phyloP scores from a whole-genome alignment of 306 rosid species.

The Dalbergia cochinchinensis region DNA sequence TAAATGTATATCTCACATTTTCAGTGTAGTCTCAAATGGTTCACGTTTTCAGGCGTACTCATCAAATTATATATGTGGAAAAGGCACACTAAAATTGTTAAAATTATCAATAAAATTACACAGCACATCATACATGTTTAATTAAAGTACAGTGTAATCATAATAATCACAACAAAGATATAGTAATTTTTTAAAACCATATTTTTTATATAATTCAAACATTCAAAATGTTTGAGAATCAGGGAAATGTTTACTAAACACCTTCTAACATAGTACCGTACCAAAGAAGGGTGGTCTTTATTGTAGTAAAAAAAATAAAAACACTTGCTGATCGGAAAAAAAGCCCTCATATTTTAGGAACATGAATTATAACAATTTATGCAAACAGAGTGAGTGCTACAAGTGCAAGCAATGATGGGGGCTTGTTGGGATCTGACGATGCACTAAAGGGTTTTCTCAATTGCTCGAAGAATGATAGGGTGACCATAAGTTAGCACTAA shows the following conservation, averaged over 20 bases:
- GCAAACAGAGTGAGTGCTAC: neutral
- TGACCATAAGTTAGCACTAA: neutral
- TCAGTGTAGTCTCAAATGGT: no score
- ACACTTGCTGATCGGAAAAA: neutral
- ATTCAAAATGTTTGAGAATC: neutral
- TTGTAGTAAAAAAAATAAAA: neutral
- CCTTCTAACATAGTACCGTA: neutral
- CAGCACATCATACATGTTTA: no score
- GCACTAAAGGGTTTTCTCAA: neutral
- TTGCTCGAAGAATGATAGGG: neutral
- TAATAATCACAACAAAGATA: neutral
- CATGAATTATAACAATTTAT: neutral
- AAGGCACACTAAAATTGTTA: neutral
- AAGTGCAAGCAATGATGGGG: neutral
- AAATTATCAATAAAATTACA: neutral
- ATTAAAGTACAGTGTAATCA: neutral
- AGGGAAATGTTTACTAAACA: neutral
- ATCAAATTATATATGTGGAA: no score
- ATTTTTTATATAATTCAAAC: no score
- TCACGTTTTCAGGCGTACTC: no score
- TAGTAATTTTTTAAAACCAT: neutral
- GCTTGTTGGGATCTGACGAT: neutral
- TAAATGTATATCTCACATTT: no score
- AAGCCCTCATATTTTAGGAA: no score
- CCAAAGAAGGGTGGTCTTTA: neutral